A percentile compares a stretch with the other conserved stretches of the same genome.
Evolutionary conservation across 2,329 filamentous ascomycete genomes (phyloP).

Genomic region (Botrytis fabae): DNA sequence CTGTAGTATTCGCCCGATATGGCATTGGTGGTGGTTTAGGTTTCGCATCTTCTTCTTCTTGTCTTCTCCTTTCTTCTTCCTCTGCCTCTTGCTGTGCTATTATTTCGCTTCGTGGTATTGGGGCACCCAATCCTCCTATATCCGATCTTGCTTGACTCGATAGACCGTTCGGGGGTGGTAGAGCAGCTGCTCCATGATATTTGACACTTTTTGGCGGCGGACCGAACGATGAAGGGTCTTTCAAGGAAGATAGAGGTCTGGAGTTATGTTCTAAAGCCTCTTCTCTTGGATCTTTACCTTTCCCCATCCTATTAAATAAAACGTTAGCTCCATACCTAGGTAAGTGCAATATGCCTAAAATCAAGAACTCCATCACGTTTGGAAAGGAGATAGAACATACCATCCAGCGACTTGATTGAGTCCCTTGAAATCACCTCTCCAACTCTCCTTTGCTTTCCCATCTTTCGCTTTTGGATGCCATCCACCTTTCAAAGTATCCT

Average conservation of each 20-base stretch:
- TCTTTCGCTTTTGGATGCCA: slow-evolving; percentile 56
- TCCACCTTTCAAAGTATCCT: slow-evolving; percentile 50
- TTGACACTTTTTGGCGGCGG: slow-evolving; percentile 61
- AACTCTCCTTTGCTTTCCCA: slow-evolving; percentile 52
- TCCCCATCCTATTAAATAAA: slow-evolving; percentile 36
- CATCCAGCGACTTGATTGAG: slow-evolving; percentile 41
- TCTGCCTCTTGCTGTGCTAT: slow-evolving; percentile 39
- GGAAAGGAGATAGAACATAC: slow-evolving; percentile 24
- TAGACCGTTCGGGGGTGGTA: slow-evolving; percentile 26
- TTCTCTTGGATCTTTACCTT: slow-evolving; percentile 36
- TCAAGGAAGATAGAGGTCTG: slow-evolving; percentile 58
- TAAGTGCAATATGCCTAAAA: neutral
- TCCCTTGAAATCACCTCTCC: slow-evolving; percentile 47
- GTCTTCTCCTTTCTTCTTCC: slow-evolving; percentile 34
- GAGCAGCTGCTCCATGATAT: slow-evolving; percentile 37
- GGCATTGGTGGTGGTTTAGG: slow-evolving; percentile 53
- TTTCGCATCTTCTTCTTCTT: slow-evolving; percentile 36
- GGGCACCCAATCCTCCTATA: slow-evolving; percentile 46
- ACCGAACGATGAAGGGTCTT: slow-evolving; percentile 64
- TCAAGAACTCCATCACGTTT: neutral
- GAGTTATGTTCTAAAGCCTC: slow-evolving; percentile 34
- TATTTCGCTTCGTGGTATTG: slow-evolving; percentile 44
- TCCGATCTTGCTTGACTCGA: slow-evolving; percentile 37
- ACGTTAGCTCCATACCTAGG: neutral
- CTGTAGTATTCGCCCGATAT: slow-evolving; percentile 61